phyloP scores from a whole-genome alignment of 2,329 filamentous ascomycete species.

The Stagonosporopsis rhizophila region DNA sequence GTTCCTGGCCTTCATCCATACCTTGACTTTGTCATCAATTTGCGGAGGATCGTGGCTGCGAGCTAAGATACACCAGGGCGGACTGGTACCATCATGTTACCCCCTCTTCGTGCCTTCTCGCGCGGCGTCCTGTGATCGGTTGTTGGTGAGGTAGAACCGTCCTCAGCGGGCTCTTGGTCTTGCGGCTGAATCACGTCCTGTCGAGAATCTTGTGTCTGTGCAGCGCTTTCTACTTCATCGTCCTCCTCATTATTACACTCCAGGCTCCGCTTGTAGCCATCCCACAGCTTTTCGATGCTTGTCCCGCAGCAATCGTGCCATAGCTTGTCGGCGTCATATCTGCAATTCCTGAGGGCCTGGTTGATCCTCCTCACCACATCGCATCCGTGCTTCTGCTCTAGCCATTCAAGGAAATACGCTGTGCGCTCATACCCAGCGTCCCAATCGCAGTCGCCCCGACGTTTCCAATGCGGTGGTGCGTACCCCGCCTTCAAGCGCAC shows the following conservation, averaged over 20 bases:
- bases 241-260: slow-evolving; percentile 30
- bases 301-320: slow-evolving; percentile 73
- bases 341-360: slow-evolving; percentile 67
- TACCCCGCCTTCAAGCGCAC: slow-evolving; percentile 78
- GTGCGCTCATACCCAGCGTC: slow-evolving; percentile 90
- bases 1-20: background rate
- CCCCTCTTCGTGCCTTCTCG: slow-evolving; percentile 22
- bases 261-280: slow-evolving; percentile 68
- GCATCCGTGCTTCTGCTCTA: slow-evolving; percentile 70
- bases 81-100: slow-evolving; percentile 24
- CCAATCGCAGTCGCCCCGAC: slow-evolving; percentile 69
- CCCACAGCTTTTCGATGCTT: slow-evolving; percentile 74
- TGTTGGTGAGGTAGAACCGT: background rate
- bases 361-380: slow-evolving; percentile 66
- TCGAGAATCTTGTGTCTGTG: background rate
- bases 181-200: background rate
- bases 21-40: no score
- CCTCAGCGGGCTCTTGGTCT: background rate
- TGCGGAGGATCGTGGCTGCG: background rate
- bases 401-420: slow-evolving; percentile 86
- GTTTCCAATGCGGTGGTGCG: slow-evolving; percentile 83
- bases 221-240: background rate
- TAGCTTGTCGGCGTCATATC: slow-evolving; percentile 70
- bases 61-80: slow-evolving; percentile 11
- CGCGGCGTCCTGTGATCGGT: slow-evolving; percentile 17